Evolutionary conservation across 768 basidiomycete species (phyloP).

Genomic region (Tricholoma sp.): DNA sequence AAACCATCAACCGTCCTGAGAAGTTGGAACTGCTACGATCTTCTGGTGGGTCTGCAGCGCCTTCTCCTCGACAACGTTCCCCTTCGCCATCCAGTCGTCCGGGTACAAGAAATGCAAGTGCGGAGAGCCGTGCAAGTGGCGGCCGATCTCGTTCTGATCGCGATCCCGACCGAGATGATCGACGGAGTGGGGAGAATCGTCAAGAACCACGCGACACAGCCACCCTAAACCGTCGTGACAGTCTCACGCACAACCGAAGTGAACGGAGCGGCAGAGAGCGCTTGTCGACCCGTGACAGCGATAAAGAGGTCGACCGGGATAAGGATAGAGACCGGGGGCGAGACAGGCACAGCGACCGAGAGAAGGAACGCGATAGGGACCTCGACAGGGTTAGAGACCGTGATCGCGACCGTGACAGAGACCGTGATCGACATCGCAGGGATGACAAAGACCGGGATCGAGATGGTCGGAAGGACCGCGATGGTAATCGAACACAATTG

Average conservation of each 20-base stretch:
- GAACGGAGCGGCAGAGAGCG: slow-evolving; percentile 46
- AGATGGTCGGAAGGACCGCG: slow-evolving; percentile 58
- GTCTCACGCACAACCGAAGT: slow-evolving; percentile 46
- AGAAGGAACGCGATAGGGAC: slow-evolving; percentile 55
- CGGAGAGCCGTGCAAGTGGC: slow-evolving; percentile 68
- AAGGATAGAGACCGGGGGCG: slow-evolving; percentile 40
- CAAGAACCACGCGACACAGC: slow-evolving; percentile 41
- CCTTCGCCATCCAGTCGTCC: slow-evolving; percentile 61
- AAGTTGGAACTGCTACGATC: slow-evolving; percentile 41
- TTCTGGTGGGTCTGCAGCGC: slow-evolving; percentile 46
- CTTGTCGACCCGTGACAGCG: slow-evolving; percentile 31
- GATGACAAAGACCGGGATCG: slow-evolving; percentile 64
- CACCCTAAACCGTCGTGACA: slow-evolving; percentile 40
- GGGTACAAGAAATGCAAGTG: slow-evolving; percentile 64
- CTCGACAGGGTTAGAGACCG: slow-evolving; percentile 52
- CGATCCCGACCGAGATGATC: slow-evolving; percentile 46
- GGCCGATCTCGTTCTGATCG: slow-evolving; percentile 56
- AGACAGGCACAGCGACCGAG: slow-evolving; percentile 47
- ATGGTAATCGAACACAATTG: slow-evolving; percentile 33
- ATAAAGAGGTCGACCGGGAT: slow-evolving; percentile 44
- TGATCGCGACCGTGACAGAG: slow-evolving; percentile 37
- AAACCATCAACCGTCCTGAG: slow-evolving; percentile 47
- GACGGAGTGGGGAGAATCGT: slow-evolving; percentile 43
- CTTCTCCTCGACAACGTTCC: slow-evolving; percentile 60
- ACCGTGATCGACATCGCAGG: slow-evolving; percentile 51